Evolutionary conservation across 768 basidiomycete genomes (phyloP), one percentile per base, ranked within the genome.

Genomic region (Boletus insuetus): DNA sequence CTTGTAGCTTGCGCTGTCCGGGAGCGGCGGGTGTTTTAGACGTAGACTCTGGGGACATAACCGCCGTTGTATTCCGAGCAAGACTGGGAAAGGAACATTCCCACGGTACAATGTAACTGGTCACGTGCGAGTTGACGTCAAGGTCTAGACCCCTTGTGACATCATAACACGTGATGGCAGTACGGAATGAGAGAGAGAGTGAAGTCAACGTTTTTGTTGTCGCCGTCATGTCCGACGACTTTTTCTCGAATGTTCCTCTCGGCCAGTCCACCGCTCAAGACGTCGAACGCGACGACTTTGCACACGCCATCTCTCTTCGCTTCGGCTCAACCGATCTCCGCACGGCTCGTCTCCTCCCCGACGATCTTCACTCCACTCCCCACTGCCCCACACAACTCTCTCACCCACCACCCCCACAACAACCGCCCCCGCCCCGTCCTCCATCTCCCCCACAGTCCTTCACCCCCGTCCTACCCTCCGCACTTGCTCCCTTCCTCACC

Each of bases 281-380:
- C 9, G 71, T 70, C 68, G 22, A 69, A 74, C 56, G 13, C 34
- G 72, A 75, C 64, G 62, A 73, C 38, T 85, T 86, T 64, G 83
- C 84, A 5, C 74, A 77, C 48, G 84, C 83, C 39, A 79, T 86
- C 57, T 73, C 76, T 29, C 64, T 74, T 22, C 71, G 81, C 49
- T 82, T 80, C 55, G 72, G 71, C 32, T 59, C 63, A 10, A 58
- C 73, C n/a, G 65, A 70, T 50, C 58, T 75, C 41, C 71, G 74
- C 64, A 75, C 73, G 1, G 68, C 77, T 22, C 73, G 73, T 19
- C 69, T 76, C 43, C 61, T 74, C 44, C 64, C 63, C 13, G 60
- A 35, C 51, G 58, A 69, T 35, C 41, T 53, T 55, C 17, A 13
- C 58, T 1, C 71, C 77, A 38, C 37, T 39, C 38, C 39, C 16